A percentile compares a stretch with the other conserved stretches of the same genome.
phyloP scores from a whole-genome alignment of 2,329 filamentous ascomycete genomes.

The Trichoderma sp. region DNA sequence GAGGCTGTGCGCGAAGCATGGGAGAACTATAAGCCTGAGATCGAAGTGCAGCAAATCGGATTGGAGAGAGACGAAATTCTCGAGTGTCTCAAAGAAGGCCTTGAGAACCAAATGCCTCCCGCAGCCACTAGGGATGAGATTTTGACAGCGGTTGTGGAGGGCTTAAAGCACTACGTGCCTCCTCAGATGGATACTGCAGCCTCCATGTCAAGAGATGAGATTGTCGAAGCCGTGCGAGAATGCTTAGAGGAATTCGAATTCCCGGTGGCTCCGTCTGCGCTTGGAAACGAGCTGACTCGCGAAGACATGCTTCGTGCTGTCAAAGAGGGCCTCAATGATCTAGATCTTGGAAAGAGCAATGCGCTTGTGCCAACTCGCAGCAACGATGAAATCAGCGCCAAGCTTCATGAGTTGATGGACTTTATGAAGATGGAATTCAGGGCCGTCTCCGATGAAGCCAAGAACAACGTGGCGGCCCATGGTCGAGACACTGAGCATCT shows the following conservation, averaged over 20 bases:
- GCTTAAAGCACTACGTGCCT: conserved; percentile 76
- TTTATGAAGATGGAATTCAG: conserved; percentile 61
- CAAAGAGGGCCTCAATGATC: conserved; percentile 57
- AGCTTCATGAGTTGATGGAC: conserved; percentile 66
- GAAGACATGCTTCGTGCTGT: conserved; percentile 67
- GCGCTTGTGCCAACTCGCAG: conserved; percentile 46
- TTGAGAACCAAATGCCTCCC: conserved; percentile 61
- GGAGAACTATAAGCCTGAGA: conserved; percentile 92
- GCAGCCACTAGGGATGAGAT: conserved; percentile 81
- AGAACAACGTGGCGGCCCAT: conserved; percentile 77
- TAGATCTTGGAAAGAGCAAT: conserved; percentile 49
- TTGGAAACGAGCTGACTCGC: conserved; percentile 55
- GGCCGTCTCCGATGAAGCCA: conserved; percentile 63
- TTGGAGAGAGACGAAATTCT: conserved; percentile 89
- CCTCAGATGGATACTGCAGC: conserved; percentile 71
- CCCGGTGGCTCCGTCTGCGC: conserved; percentile 60
- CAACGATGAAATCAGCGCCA: conserved; percentile 54
- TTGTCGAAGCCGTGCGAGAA: conserved; percentile 80
- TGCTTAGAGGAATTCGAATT: conserved; percentile 85
- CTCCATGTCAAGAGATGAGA: conserved; percentile 75
- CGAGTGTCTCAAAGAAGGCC: conserved; percentile 80
- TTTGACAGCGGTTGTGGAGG: conserved; percentile 81
- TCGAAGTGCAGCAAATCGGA: conserved; percentile 86
- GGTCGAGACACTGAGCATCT: conserved; percentile 86
- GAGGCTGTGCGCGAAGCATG: conserved; percentile 86